Conservation (phyloP, 1,284 basidiomycete genomes). For the Cutaneotrichosporon sp. region DNA sequence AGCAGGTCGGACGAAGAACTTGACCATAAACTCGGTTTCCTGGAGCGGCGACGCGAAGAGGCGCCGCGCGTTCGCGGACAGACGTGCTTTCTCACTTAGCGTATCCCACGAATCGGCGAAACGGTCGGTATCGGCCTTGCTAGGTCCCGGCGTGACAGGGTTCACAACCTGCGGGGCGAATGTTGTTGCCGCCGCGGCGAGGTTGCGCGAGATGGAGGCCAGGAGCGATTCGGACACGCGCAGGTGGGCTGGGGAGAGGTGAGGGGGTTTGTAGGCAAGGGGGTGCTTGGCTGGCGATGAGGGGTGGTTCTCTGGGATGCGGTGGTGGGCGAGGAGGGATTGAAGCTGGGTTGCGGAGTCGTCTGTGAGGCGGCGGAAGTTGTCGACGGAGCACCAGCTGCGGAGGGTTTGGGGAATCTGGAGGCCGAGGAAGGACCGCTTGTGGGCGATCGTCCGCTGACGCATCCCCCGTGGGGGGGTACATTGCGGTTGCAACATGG, state of each 20-base stretch:
- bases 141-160: neutral
- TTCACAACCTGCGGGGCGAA: neutral
- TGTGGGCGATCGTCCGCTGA: too few species aligned
- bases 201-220: neutral
- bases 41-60: neutral
- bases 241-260: neutral
- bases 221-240: neutral
- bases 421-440: too few species aligned
- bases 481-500: neutral
- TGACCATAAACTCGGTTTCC: conserved; percentile 2
- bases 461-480: neutral
- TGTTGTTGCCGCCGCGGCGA: neutral
- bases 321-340: conserved; percentile 1
- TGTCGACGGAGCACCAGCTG: neutral
- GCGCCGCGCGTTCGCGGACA: neutral
- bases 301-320: neutral
- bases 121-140: conserved; percentile 4
- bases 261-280: neutral
- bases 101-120: neutral
- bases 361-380: neutral
- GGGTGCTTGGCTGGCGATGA: neutral
- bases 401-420: too few species aligned
- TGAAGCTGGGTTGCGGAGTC: conserved; percentile 1
- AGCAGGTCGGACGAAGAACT: conserved; percentile 10
- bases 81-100: neutral